phyloP scores from a whole-genome alignment of 345 rosid genomes.

The Crucihimalaya himalaica region DNA sequence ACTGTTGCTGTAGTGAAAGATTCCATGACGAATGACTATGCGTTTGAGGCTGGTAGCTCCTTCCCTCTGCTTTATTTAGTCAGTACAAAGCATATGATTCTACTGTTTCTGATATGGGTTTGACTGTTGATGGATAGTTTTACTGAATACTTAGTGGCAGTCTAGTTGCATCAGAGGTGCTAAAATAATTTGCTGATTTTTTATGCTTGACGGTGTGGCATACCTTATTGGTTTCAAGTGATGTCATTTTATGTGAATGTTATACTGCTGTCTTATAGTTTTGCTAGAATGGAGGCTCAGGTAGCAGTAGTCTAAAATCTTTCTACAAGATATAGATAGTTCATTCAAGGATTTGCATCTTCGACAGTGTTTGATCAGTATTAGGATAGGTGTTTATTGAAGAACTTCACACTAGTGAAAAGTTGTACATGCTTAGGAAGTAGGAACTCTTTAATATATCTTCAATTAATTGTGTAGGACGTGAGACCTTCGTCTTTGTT shows the following conservation, averaged over 20 bases:
- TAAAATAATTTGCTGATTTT: neutral
- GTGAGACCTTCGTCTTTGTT: slow-evolving; percentile 10
- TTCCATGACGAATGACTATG: slow-evolving; percentile 84
- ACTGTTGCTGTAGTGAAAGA: slow-evolving; percentile 98
- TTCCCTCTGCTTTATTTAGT: slow-evolving; percentile 29
- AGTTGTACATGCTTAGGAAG: slow-evolving; percentile 21
- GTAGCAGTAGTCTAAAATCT: slow-evolving; percentile 11
- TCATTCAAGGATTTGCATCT: slow-evolving; percentile 22
- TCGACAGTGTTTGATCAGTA: slow-evolving; percentile 20
- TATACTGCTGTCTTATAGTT: slow-evolving; percentile 22
- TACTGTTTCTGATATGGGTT: slow-evolving; percentile 24
- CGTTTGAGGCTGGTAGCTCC: slow-evolving; percentile 90
- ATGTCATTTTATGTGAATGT: slow-evolving; percentile 7
- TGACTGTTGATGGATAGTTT: slow-evolving; percentile 13
- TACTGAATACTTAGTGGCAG: slow-evolving; percentile 1
- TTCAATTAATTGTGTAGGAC: slow-evolving; percentile 11
- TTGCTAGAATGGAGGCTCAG: neutral
- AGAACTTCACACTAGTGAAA: slow-evolving; percentile 7
- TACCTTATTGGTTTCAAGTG: slow-evolving; percentile 1
- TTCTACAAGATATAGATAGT: slow-evolving; percentile 16
- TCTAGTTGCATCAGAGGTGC: slow-evolving; percentile 19
- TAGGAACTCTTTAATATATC: neutral
- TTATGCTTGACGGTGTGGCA: slow-evolving; percentile 6
- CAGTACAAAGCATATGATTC: slow-evolving; percentile 25
- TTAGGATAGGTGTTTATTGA: slow-evolving; percentile 13